Conservation (phyloP, 2,329 filamentous ascomycete genomes). For the Curvularia hawaiiensis region DNA sequence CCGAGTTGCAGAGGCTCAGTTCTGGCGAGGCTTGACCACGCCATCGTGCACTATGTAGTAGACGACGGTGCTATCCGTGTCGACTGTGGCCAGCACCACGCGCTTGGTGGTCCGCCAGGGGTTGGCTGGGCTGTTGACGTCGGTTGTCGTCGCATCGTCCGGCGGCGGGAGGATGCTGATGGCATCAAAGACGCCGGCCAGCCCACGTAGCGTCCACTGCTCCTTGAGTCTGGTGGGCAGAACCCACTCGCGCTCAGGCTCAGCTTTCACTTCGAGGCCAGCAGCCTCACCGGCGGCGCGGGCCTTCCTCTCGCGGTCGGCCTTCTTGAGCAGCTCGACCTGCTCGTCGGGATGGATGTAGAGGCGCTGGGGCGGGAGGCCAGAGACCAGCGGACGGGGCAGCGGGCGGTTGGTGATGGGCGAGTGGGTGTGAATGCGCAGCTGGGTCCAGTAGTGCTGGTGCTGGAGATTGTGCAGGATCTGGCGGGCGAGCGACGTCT, state of each 20-base stretch:
- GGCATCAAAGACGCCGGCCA: slow-evolving; percentile 72
- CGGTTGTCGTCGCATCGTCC: slow-evolving; percentile 24
- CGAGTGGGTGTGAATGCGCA: slow-evolving; percentile 60
- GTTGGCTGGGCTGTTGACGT: slow-evolving; percentile 27
- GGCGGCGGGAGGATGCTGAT: slow-evolving; percentile 51
- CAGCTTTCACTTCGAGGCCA: slow-evolving; percentile 51
- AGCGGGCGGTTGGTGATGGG: slow-evolving; percentile 49
- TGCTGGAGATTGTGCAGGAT: slow-evolving; percentile 74
- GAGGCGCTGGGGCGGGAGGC: slow-evolving; percentile 72
- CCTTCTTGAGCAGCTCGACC: slow-evolving; percentile 69
- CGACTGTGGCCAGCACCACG: slow-evolving; percentile 73
- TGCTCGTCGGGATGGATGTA: slow-evolving; percentile 86
- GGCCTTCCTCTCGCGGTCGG: slow-evolving; percentile 53
- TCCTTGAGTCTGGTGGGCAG: slow-evolving; percentile 74
- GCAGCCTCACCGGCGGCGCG: slow-evolving; percentile 42
- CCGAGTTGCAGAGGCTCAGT: slow-evolving; percentile 52
- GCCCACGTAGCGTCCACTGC: slow-evolving; percentile 70
- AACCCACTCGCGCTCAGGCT: slow-evolving; percentile 70
- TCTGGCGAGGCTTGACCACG: slow-evolving; percentile 85
- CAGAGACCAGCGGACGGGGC: slow-evolving; percentile 69
- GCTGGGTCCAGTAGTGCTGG: slow-evolving; percentile 75
- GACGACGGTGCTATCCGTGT: slow-evolving; percentile 81
- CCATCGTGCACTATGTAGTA: slow-evolving; percentile 87
- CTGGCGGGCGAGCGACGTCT: slow-evolving; percentile 60
- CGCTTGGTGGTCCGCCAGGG: slow-evolving; percentile 63